Conservation (phyloP, 2,329 filamentous ascomycete species). For the Sporothrix humicola region DNA sequence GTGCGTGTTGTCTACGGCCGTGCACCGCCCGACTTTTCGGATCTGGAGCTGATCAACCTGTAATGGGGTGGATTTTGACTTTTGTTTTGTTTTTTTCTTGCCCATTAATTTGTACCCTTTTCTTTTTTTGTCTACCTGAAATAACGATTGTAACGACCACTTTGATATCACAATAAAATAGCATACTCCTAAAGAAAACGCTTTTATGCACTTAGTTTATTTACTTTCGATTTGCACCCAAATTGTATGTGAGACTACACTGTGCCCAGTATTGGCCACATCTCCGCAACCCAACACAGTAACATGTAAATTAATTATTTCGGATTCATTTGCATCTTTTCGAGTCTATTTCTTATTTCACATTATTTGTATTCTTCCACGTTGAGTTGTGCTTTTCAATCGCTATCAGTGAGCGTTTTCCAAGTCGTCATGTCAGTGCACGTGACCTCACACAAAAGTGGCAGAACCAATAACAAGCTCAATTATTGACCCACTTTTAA, state of each 20-base stretch:
- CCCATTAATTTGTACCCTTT: neutral
- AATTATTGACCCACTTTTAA: conserved; percentile 30
- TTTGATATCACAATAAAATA: conserved; percentile 10
- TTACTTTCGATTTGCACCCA: neutral
- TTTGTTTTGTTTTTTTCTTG: conserved; percentile 20
- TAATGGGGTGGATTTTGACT: conserved; percentile 46
- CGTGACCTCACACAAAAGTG: neutral
- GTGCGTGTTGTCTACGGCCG: conserved; percentile 81
- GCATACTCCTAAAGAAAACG: neutral
- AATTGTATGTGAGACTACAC: neutral
- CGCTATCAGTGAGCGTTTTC: too few species aligned
- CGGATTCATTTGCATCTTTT: too few species aligned
- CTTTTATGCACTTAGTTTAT: neutral
- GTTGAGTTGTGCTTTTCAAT: too few species aligned
- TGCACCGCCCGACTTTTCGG: conserved; percentile 87
- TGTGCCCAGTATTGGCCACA: neutral
- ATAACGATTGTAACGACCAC: neutral
- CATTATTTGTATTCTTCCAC: neutral
- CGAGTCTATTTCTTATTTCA: neutral
- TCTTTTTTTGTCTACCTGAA: neutral
- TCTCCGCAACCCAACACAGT: neutral
- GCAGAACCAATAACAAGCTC: conserved; percentile 2
- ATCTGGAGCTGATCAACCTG: conserved; percentile 83
- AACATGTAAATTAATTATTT: neutral
- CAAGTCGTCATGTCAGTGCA: neutral